Conservation (phyloP, 164 flowering plant genomes). For the Akebia trifoliata region DNA sequence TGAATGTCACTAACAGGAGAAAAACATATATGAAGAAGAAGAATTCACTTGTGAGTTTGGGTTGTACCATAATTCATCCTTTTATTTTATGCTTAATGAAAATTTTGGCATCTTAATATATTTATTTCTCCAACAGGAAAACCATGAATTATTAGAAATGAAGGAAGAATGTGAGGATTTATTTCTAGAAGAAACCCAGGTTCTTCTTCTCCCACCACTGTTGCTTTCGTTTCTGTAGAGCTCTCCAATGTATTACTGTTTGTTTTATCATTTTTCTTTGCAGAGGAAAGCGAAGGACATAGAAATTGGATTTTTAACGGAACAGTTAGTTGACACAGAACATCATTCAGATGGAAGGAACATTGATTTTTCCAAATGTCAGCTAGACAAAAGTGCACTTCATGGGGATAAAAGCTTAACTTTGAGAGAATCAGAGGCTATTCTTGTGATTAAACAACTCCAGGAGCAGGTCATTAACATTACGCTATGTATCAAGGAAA, state of each 20-base stretch:
- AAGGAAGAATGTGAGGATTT: slow-evolving; percentile 70
- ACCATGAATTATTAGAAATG: slow-evolving; percentile 37
- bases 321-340: slow-evolving; percentile 44
- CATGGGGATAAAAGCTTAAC: slow-evolving; percentile 26
- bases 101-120: slow-evolving; percentile 10
- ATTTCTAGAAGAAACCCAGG: slow-evolving; percentile 65
- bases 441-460: slow-evolving; percentile 59
- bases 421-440: slow-evolving; percentile 57
- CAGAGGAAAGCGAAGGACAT: slow-evolving; percentile 59
- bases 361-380: slow-evolving; percentile 6
- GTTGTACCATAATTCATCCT: slow-evolving; percentile 24
- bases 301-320: slow-evolving; percentile 47
- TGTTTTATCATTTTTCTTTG: slow-evolving; percentile 7
- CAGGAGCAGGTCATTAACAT: slow-evolving; percentile 65
- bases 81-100: not conserved
- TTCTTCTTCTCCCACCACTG: slow-evolving; percentile 11
- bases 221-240: slow-evolving; percentile 6
- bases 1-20: slow-evolving; percentile 82
- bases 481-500: too few species aligned
- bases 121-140: slow-evolving; percentile 38
- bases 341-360: slow-evolving; percentile 8
- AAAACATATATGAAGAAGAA: slow-evolving; percentile 50
- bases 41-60: slow-evolving; percentile 29
- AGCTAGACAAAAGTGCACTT: slow-evolving; percentile 8
- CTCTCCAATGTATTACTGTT: not conserved